Percentiles rank a stretch among this genome's conserved stretches.
phyloP scores from a whole-genome alignment of 2,329 filamentous ascomycete species.

The Zymoseptoria tritici region DNA sequence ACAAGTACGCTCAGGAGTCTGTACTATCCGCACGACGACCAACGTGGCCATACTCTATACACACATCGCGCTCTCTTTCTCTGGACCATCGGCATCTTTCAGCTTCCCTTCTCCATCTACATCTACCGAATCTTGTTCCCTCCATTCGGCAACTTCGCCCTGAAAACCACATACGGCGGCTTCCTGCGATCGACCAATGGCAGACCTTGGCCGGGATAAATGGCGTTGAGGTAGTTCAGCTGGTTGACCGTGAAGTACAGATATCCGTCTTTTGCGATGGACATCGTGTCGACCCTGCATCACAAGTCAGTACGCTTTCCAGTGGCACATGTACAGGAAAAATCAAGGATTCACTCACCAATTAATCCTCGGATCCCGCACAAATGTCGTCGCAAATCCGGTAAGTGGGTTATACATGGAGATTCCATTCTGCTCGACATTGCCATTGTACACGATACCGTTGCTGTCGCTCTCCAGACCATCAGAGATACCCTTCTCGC shows the following conservation, averaged over 20 bases:
- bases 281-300: slow-evolving; percentile 32
- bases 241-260: slow-evolving; percentile 39
- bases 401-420: slow-evolving; percentile 38
- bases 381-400: slow-evolving; percentile 34
- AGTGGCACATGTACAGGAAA: no score
- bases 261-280: slow-evolving; percentile 34
- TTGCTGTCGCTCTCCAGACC: slow-evolving; percentile 45
- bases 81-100: no score
- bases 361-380: slow-evolving; percentile 40
- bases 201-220: slow-evolving; percentile 12
- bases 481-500: slow-evolving; percentile 43
- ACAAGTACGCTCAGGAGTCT: not conserved
- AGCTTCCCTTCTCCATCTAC: not conserved
- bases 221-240: slow-evolving; percentile 14
- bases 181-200: slow-evolving; percentile 13
- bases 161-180: slow-evolving; percentile 13
- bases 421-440: slow-evolving; percentile 42
- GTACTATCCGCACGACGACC: no score
- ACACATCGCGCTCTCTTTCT: no score
- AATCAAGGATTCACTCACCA: slow-evolving; percentile 29
- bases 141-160: slow-evolving; percentile 12
- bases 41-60: no score
- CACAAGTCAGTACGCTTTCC: not conserved
- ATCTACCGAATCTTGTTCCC: slow-evolving; percentile 8
- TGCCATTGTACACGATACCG: slow-evolving; percentile 40